These are phyloP conservation scores for Penicillium vulpinum DNA, from an alignment of 2,329 filamentous ascomycete genomes.

Conservation along the genomic window DNA sequence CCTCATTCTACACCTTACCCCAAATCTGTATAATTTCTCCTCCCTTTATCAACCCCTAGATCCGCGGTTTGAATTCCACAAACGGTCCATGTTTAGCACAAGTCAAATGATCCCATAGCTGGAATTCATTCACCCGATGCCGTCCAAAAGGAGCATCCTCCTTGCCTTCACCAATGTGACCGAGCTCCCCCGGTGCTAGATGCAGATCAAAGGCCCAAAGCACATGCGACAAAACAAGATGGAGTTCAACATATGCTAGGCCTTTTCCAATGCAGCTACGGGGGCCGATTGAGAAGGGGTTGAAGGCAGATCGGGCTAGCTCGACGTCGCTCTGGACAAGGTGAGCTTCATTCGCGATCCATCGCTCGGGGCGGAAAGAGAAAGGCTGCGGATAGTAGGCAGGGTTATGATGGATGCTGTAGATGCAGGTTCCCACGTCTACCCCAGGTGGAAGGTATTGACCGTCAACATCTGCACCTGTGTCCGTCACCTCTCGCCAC, in stretches of 20 bases:
- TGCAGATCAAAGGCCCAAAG: too few species aligned
- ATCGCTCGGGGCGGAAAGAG: constrained; percentile 34
- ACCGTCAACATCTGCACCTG: constrained; percentile 24
- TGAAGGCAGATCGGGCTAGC: constrained; percentile 8
- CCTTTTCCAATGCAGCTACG: constrained; percentile 25
- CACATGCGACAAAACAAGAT: background rate
- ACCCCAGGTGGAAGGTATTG: constrained; percentile 30
- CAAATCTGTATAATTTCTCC: too few species aligned
- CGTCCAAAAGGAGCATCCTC: too few species aligned
- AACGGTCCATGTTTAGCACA: too few species aligned
- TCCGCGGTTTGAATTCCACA: too few species aligned
- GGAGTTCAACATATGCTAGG: constrained; percentile 24
- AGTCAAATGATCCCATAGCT: too few species aligned
- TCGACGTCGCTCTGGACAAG: constrained; percentile 12
- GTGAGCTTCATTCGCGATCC: constrained; percentile 23
- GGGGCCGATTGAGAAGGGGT: constrained; percentile 25
- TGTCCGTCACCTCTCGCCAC: background rate
- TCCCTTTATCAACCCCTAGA: too few species aligned
- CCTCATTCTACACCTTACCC: too few species aligned
- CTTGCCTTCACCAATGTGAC: too few species aligned
- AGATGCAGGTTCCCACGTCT: constrained; percentile 30
- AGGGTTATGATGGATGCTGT: constrained; percentile 34
- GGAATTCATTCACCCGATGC: too few species aligned
- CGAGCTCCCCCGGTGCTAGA: too few species aligned
- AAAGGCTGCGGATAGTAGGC: constrained; percentile 32